Base-by-base conservation (phyloP, 345 rosid species). In the Populus simonii region DNA sequence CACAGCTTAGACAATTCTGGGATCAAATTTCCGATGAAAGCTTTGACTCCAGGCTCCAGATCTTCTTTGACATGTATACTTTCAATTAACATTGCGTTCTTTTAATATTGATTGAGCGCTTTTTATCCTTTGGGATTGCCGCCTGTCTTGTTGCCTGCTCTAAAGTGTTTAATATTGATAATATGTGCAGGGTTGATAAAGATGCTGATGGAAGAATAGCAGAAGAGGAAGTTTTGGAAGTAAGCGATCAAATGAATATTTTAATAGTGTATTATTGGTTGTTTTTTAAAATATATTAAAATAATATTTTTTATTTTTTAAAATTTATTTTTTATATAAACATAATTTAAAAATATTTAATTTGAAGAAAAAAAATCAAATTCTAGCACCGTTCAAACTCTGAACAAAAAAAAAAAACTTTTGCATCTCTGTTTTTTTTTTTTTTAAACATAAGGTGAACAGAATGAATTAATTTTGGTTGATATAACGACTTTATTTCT, bases 211-310 rank as follows among this genome's bases (percentile, higher is more conserved):
- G 98, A 41, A 82, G 95, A 76, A 90, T 94, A 73, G 53, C 94
- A 2, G 98, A 94, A 80, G 97, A 86, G 83, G 98, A 94, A 87
- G 97, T 92, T 27, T 87, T 80, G 72, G 92, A 91, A 93, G 95
- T 89, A 80, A 75, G 85, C 1, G 9, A 74, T 22, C 11, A 76
- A 70, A 61, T 77, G 71, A 31, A 7, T 59, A 8, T 33, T 33
- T 33, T 33, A 33, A 33, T 33, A 33, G 36, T 33, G 36, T 33
- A 33, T 33, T 33, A 33, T 33, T 33, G 36, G 6, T 33, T 33
- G 36, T 33, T 33, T 33, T 33, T 33, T 4, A 33, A 33, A 33
- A 33, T 33, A 33, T 33, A 33, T 33, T 33, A 33, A 33, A 33
- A 33, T 33, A 33, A 4, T 33, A 33, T 33, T 33, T 33, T 33